Base-by-base conservation (phyloP, 139 green algal species). In the Chlorella sp. region DNA sequence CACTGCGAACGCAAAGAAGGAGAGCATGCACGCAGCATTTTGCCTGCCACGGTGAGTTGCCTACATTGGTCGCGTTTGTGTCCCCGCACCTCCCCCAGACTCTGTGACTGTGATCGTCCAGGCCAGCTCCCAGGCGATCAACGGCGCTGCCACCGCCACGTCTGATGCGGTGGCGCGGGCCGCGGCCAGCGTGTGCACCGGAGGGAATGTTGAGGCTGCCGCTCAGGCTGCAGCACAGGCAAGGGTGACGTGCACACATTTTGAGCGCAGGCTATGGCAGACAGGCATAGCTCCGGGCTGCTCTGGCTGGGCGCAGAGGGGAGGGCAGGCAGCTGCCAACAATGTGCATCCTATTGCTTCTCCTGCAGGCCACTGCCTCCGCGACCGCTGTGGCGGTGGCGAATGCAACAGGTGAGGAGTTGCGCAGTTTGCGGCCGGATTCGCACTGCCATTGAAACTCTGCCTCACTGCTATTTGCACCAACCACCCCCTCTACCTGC, bases 141-240 rank as follows among this genome's bases (percentile, higher is more conserved):
- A 83, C 41, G 77, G 60, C 14, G 77, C 77, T 32, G 43, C 26
- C 77, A 83, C 38, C 40, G 77, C 77, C 32, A 83, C 77, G 1
- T 64, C 77, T 30, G 2, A 73, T 1, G 77, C 77, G 1, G 77
- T 83, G 58, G 77, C 77, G 0, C 9, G 16, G 0, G 77, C 77
- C 13, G 77, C 77, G 0, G 58, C 56, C 77, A 67, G 40, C 30
- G 77, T 83, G 60, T 83, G 77, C 58, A 41, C 2, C 30, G 77
- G 77, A 11, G 77, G 60, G 2, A 14, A 20, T 9, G 77, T 83
- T 28, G 1, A 74, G 30, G 77, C 77, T 6, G 77, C 77, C 19
- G 77, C 77, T 0, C 20, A 56, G 24, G 32, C 77, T 26, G 77
- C 77, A 4, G 77, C 77, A 1, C 41, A 73, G 58, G 51, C n/a